Conservation (phyloP, 2,329 filamentous ascomycete genomes). For the Venturia aucupariae region DNA sequence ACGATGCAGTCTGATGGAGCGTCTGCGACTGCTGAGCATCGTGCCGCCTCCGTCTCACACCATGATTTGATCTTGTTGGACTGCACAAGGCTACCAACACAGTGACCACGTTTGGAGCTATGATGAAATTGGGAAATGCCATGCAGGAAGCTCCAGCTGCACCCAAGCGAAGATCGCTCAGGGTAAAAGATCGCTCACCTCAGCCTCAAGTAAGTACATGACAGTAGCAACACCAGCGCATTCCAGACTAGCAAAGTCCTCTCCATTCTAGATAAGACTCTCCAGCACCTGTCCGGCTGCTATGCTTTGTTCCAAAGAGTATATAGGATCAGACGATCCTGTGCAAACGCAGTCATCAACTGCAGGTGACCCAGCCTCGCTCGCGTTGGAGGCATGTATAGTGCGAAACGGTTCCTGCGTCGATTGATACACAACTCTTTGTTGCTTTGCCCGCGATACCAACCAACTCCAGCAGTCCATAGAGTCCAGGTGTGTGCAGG, state of each 20-base stretch:
- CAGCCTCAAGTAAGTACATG: not conserved
- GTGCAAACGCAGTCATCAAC: not conserved
- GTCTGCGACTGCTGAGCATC: not conserved
- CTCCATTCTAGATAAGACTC: not conserved
- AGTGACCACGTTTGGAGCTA: not conserved
- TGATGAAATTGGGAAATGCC: not conserved
- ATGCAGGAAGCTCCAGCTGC: slow-evolving; percentile 5
- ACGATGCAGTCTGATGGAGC: not conserved
- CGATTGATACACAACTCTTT: not conserved
- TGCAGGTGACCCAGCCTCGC: not conserved
- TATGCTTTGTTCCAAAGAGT: not conserved
- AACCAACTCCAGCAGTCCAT: not conserved
- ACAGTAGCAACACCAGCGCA: not conserved
- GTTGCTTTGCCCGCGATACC: not conserved
- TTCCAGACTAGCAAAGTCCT: not conserved
- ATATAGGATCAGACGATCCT: not conserved
- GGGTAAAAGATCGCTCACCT: too few relatives aligned
- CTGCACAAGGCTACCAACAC: not conserved
- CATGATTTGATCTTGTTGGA: not conserved
- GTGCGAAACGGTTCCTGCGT: not conserved
- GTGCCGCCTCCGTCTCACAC: not conserved
- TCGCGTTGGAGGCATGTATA: not conserved
- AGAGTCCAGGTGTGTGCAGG: not conserved
- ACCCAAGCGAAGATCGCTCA: slow-evolving; percentile 4
- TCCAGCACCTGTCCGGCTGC: not conserved